Base-by-base conservation (phyloP, 2,329 filamentous ascomycete species). In the Colletotrichum gigasporum region DNA sequence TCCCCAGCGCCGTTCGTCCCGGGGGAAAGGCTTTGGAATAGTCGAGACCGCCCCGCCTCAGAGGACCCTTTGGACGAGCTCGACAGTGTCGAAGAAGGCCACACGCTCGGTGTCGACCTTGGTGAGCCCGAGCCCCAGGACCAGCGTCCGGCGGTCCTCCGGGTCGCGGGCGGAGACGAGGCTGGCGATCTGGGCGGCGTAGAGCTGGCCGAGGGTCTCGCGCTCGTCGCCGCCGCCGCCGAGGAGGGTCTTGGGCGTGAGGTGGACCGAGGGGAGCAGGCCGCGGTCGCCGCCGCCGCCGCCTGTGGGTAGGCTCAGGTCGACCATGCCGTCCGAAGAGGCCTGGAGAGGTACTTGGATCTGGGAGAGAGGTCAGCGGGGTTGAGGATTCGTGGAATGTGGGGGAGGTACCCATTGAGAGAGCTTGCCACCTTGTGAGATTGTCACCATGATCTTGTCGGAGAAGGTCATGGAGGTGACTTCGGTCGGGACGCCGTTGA, bases 401-500 rank as follows among this genome's bases (percentile, higher is more conserved):
- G 50, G 72, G 73, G 39, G 9, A 28, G 20, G 56, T 82, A 97
- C 94, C 96, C 96, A 99, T 83, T 98, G 96, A 18, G 92, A 91
- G 47, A 98, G 80, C 63, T 90, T 87, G 6, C 94, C 95, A 66
- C 90, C 87, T 79, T 98, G 96, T 0, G 92, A 92, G 64, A 98
- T 85, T 1, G 94, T 97, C 67, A 99, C 82, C 71, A 99, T 80
- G 71, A 99, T 93, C 78, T 93, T 97, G 84, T 98, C 96, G 8
- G 90, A 85, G 78, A 98, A 98, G 71, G 84, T 87, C 56, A 94
- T 82, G 10, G 85, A 85, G 37, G 88, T 89, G 32, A 92, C 90
- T 68, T 93, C 88, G 1, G 96, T 98, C 34, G 84, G 76, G 20
- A 90, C 76, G 28, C 88, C 89, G 67, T 90, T 87, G 66, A 97